Evolutionary conservation across 2,329 filamentous ascomycete genomes (phyloP).

Genomic region (Sclerotinia nivalis): DNA sequence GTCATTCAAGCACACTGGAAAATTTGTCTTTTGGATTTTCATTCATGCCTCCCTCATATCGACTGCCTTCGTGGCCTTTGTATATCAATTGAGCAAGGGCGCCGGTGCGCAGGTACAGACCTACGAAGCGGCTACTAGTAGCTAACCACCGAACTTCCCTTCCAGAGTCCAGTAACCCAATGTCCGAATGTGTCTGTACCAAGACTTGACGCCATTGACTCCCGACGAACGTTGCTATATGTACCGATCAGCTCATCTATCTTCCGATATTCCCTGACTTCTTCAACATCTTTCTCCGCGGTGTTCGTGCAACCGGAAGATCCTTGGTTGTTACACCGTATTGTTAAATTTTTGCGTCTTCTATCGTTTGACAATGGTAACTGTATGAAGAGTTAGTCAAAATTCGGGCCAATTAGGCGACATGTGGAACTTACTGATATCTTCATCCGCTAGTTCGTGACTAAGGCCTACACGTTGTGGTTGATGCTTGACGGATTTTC

Average conservation of each 20-base stretch:
- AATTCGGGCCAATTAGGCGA: background rate
- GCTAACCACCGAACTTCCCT: background rate
- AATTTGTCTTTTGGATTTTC: slow-evolving; percentile 1
- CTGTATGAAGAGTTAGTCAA: slow-evolving; percentile 33
- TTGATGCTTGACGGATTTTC: slow-evolving; percentile 97
- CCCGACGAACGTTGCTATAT: slow-evolving; percentile 25
- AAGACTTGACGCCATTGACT: slow-evolving; percentile 28
- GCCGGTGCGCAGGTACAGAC: background rate
- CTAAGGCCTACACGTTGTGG: slow-evolving; percentile 89
- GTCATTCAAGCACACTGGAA: slow-evolving; percentile 9
- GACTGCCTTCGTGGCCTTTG: background rate
- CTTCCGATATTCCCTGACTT: background rate
- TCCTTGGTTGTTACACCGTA: slow-evolving; percentile 18
- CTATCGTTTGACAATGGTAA: slow-evolving; percentile 69
- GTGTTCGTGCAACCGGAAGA: slow-evolving; percentile 14
- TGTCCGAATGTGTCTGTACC: slow-evolving; percentile 14
- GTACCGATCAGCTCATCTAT: slow-evolving; percentile 13
- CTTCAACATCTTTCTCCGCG: slow-evolving; percentile 4
- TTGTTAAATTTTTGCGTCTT: slow-evolving; percentile 12
- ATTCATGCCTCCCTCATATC: background rate
- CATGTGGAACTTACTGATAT: slow-evolving; percentile 62
- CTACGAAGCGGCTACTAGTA: background rate
- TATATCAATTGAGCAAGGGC: slow-evolving; percentile 9
- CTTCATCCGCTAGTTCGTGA: slow-evolving; percentile 93
- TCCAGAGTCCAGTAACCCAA: background rate